Evolutionary conservation across 1,139 yeast genomes (phyloP).

Genomic region (Kodamaea plutei): DNA sequence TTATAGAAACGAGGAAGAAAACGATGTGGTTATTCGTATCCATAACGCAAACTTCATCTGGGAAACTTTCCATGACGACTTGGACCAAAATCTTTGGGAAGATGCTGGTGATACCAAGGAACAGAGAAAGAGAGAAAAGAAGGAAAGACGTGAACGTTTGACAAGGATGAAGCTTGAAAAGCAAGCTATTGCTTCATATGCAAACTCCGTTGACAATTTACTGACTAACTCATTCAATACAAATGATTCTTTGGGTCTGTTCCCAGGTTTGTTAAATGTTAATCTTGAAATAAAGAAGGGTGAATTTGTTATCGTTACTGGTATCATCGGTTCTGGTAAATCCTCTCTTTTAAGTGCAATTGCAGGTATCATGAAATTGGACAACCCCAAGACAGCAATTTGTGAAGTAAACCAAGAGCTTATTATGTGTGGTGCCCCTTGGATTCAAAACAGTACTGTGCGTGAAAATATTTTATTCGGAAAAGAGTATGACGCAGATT

Average conservation of each 20-base stretch:
- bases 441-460: conserved; percentile 47
- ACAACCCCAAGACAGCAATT: conserved; percentile 22
- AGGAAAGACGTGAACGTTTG: conserved; percentile 11
- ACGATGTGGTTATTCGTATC: conserved; percentile 21
- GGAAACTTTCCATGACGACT: conserved; percentile 32
- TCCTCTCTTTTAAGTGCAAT: conserved; percentile 36
- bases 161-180: conserved; percentile 16
- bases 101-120: conserved; percentile 15
- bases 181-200: conserved; percentile 12
- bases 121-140: conserved; percentile 14
- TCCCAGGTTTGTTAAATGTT: conserved; percentile 30
- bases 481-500: conserved; percentile 24
- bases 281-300: conserved; percentile 24
- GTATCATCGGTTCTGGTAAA: conserved; percentile 41
- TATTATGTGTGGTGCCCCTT: conserved; percentile 34
- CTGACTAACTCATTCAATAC: conserved; percentile 5
- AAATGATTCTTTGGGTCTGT: conserved; percentile 15
- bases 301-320: conserved; percentile 38
- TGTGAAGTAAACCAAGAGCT: conserved; percentile 25
- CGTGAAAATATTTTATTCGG: conserved; percentile 41
- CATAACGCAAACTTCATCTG: conserved; percentile 32
- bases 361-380: conserved; percentile 35
- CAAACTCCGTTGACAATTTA: conserved; percentile 9
- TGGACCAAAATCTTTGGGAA: conserved; percentile 26
- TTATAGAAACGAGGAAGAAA: background rate